These are phyloP conservation scores for Cystoisospora suis DNA, from an alignment of 169 alveolate species.

Conservation along the genomic window DNA sequence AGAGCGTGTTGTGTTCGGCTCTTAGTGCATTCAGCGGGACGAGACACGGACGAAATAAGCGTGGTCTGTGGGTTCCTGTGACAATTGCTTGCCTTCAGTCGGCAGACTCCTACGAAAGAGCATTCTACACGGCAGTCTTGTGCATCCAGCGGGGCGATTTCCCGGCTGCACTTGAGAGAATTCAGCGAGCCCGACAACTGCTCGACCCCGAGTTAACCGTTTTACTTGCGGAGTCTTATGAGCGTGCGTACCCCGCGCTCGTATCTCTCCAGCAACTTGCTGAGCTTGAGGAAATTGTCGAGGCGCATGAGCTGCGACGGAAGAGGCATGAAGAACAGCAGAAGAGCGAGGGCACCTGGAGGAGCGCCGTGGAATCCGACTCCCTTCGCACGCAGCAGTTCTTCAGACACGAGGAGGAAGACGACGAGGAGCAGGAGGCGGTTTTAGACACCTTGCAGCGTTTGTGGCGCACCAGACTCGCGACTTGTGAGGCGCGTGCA, in stretches of 20 bases:
- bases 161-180: constrained; percentile 76
- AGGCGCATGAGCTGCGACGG: constrained; percentile 22
- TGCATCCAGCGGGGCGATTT: constrained; percentile 76
- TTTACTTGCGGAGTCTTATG: constrained; percentile 85
- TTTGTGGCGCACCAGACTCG: constrained; percentile 26
- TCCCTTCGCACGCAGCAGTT: neutral
- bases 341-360: too few species aligned
- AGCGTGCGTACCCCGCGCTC: constrained; percentile 86
- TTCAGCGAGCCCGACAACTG: constrained; percentile 81
- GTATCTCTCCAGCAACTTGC: constrained; percentile 83
- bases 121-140: constrained; percentile 82
- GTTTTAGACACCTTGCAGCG: neutral
- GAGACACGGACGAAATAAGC: too few species aligned
- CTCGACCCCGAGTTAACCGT: constrained; percentile 85
- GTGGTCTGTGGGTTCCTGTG: too few species aligned
- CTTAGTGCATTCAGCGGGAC: too few species aligned
- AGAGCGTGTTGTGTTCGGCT: too few species aligned
- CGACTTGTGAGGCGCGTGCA: constrained; percentile 9
- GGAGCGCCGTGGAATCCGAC: neutral
- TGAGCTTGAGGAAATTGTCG: constrained; percentile 89
- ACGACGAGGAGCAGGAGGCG: neutral
- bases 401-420: neutral
- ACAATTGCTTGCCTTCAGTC: neutral
- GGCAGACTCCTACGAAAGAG: constrained; percentile 74
- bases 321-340: neutral